Evolutionary conservation across 306 rosid species (phyloP).

Genomic region (Crotalaria pallida): DNA sequence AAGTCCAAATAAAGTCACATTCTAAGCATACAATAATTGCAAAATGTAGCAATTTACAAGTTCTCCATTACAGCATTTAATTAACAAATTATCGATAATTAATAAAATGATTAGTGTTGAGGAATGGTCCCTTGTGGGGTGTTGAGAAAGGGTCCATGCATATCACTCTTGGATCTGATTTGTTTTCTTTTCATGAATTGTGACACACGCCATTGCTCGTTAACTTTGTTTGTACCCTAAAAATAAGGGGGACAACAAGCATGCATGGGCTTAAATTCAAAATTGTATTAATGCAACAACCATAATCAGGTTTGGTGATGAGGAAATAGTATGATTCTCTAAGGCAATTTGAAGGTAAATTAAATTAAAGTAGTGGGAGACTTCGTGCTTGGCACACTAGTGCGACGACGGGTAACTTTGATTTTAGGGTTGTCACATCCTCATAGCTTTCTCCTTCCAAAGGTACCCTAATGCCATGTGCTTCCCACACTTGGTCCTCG

Average conservation of each 20-base stretch:
- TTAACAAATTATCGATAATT: too few relatives aligned
- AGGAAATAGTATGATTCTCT: constrained; percentile 17
- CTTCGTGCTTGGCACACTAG: not conserved
- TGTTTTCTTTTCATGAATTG: not conserved
- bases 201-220: not conserved
- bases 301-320: constrained; percentile 20
- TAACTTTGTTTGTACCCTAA: constrained; percentile 13
- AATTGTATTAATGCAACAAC: constrained; percentile 16
- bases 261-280: constrained; percentile 17
- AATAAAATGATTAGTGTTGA: not conserved
- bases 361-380: not conserved
- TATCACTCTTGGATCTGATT: not conserved
- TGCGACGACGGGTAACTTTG: too few relatives aligned
- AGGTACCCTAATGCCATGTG: constrained; percentile 34
- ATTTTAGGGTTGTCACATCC: constrained; percentile 23
- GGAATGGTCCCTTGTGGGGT: constrained; percentile 4
- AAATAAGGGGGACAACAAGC: constrained; percentile 21
- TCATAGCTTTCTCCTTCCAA: not conserved
- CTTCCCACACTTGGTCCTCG: constrained; percentile 15
- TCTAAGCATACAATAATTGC: not conserved
- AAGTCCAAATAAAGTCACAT: not conserved
- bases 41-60: not conserved
- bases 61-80: not conserved
- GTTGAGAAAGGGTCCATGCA: not conserved
- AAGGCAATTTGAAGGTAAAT: not conserved